Base-by-base conservation (phyloP, 176 grass and related monocot genomes). In the Elaeis guineensis region DNA sequence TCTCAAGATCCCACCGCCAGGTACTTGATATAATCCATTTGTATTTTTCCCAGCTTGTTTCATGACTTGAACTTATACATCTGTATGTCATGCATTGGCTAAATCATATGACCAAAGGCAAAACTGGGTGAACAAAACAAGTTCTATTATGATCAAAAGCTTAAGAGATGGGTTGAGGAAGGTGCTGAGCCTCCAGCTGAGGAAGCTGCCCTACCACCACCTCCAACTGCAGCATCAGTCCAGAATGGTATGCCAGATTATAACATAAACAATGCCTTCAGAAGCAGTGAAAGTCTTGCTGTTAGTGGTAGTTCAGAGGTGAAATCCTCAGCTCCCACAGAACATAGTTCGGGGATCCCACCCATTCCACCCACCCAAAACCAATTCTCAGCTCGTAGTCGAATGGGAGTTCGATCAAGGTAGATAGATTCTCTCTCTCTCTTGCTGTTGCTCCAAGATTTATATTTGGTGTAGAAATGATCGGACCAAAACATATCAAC, bases 91-190 rank as follows among this genome's bases (percentile, higher is more conserved):
- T 44, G 35, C 35, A 44, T 44, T 6, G 12, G 11, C 35, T 44
- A 44, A 44, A 44, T 44, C 28, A 30, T 44, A 12, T 44, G 35
- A 44, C 44, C 29, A 25, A 79, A 98, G 93, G 93, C 88, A 58
- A 98, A 92, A 69, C 78, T 98, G 59, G 93, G 93, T 59, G 76
- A 98, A 24, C 69, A 80, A 53, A 98, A 98, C 63, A 98, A 85
- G 78, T 98, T 98, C 63, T 98, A 92, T 71, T 98, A 98, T 53
- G 84, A 98, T 28, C 81, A 86, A 52, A 89, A 92, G 35, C 64
- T 98, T 57, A 98, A 92, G 70, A 86, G 78, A 67, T 98, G 93
- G 93, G 93, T 98, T 35, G 88, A 98, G 77, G 85, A 98, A 80
- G 93, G 93, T 69, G 76, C 87, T 69, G 87, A 63, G 15, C 65